Percentiles rank a stretch among this genome's conserved stretches.
Conservation (phyloP, 345 rosid genomes). For the Theobroma cacao region DNA sequence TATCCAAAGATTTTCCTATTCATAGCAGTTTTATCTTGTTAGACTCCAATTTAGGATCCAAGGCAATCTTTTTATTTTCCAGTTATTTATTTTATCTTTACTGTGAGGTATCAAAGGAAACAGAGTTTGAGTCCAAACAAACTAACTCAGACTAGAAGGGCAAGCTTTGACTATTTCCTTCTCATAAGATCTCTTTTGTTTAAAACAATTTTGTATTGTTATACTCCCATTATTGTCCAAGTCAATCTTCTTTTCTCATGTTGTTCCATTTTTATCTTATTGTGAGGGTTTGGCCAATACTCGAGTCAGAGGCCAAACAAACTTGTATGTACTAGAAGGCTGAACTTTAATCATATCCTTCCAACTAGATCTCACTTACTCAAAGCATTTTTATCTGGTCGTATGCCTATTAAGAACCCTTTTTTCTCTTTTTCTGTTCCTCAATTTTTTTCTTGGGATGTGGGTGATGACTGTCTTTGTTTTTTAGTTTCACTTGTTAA, state of each 20-base stretch:
- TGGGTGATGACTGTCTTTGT: neutral
- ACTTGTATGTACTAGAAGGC: neutral
- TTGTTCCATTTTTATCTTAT: too few relatives aligned
- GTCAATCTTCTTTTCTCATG: neutral
- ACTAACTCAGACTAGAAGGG: neutral
- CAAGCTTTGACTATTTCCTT: too few relatives aligned
- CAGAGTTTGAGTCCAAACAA: neutral
- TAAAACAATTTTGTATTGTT: too few relatives aligned
- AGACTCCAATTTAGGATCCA: too few relatives aligned
- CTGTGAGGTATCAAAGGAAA: neutral
- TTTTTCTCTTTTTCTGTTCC: neutral
- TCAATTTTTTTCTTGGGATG: neutral
- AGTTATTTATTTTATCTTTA: too few relatives aligned
- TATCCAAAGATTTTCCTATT: too few relatives aligned
- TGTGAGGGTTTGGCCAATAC: too few relatives aligned
- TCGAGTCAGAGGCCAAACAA: neutral
- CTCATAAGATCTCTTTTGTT: too few relatives aligned
- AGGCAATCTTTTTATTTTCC: neutral
- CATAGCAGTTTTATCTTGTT: too few relatives aligned
- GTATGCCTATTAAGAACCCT: neutral
- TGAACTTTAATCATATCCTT: neutral
- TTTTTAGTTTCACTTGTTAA: neutral
- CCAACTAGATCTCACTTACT: neutral
- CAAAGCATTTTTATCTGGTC: neutral
- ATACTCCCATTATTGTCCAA: neutral